phyloP scores from a whole-genome alignment of 2,329 filamentous ascomycete genomes.

The Colletotrichum navitas region DNA sequence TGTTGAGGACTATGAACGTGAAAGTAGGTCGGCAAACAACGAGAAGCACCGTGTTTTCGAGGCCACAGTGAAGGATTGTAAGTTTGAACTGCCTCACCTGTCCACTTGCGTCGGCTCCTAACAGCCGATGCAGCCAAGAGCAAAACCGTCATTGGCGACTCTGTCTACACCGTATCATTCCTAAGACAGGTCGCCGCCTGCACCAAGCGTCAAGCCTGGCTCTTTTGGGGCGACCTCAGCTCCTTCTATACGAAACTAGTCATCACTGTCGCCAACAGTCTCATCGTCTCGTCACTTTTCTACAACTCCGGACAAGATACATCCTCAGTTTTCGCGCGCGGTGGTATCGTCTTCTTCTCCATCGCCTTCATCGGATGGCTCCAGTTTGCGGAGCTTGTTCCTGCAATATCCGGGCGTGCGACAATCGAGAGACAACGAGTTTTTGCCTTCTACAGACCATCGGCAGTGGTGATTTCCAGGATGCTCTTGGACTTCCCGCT shows the following conservation, averaged over 20 bases:
- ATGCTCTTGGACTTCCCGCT: conserved; percentile 33
- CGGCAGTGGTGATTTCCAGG: conserved; percentile 35
- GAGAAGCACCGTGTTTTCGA: conserved; percentile 39
- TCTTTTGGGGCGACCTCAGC: conserved; percentile 80
- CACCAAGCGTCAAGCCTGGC: conserved; percentile 82
- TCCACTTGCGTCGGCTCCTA: neutral
- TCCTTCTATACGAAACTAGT: conserved; percentile 84
- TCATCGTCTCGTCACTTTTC: conserved; percentile 85
- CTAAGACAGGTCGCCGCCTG: conserved; percentile 76
- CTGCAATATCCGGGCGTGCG: conserved; percentile 31
- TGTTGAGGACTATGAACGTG: conserved; percentile 57
- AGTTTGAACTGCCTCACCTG: neutral
- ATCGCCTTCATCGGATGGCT: conserved; percentile 43
- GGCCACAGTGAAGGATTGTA: conserved; percentile 30
- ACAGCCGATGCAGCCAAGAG: conserved; percentile 66
- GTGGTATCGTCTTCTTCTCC: conserved; percentile 34
- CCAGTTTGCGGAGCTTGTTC: conserved; percentile 38
- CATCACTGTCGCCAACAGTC: conserved; percentile 78
- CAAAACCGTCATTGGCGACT: conserved; percentile 75
- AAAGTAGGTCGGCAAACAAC: conserved; percentile 54
- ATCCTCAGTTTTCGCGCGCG: conserved; percentile 27
- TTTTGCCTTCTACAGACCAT: conserved; percentile 41
- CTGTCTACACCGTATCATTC: conserved; percentile 82
- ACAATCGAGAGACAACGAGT: conserved; percentile 37
- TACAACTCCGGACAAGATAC: conserved; percentile 68